phyloP scores from a whole-genome alignment of 129 eudicot genomes.

The Chrysanthemum makinoi region DNA sequence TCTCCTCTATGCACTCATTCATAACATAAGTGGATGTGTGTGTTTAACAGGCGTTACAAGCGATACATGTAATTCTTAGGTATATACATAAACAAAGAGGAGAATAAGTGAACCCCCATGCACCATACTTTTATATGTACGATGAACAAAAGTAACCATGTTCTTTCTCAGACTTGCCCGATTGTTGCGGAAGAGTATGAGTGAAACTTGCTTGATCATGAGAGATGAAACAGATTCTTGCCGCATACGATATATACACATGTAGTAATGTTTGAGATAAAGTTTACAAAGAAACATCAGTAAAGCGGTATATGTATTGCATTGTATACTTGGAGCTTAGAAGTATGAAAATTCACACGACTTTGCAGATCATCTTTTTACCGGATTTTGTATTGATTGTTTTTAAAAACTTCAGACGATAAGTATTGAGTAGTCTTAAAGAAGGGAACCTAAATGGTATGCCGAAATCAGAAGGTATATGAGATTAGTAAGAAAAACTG shows the following conservation, averaged over 20 bases:
- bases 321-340: too few species aligned
- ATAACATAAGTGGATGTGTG: not conserved
- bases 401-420: not conserved
- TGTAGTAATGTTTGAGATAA: slow-evolving; percentile 47
- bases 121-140: not conserved
- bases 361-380: too few species aligned
- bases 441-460: not conserved
- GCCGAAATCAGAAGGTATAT: too few species aligned
- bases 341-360: too few species aligned
- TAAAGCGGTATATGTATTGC: too few species aligned
- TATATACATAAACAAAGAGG: not conserved
- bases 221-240: slow-evolving; percentile 55
- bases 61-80: not conserved
- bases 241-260: slow-evolving; percentile 57
- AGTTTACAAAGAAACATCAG: not conserved
- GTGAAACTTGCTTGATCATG: slow-evolving; percentile 53
- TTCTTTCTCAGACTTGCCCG: slow-evolving; percentile 54
- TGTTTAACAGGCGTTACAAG: not conserved
- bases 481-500: too few species aligned
- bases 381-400: not conserved
- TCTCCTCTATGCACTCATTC: too few species aligned
- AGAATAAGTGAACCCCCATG: not conserved
- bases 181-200: slow-evolving; percentile 58
- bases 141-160: slow-evolving; percentile 1
- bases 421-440: not conserved